Conservation (phyloP, 495 filamentous ascomycete species). For the Aspergillus nidulans region DNA sequence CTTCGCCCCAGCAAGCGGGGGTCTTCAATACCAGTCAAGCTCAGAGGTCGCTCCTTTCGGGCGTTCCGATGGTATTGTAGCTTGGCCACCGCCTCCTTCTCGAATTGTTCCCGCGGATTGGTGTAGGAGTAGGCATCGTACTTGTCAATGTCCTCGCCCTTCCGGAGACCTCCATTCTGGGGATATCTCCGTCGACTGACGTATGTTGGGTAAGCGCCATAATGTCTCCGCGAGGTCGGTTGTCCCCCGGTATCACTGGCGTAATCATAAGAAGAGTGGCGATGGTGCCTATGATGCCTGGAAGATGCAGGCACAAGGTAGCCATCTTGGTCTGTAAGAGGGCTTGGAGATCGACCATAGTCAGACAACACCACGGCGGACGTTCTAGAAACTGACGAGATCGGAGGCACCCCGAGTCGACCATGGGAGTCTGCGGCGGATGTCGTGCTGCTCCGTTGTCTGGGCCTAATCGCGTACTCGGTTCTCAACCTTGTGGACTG, state of each 20-base stretch:
- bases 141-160: slow-evolving; percentile 59
- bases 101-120: slow-evolving; percentile 61
- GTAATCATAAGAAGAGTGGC: slow-evolving; percentile 35
- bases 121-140: slow-evolving; percentile 66
- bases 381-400: slow-evolving; percentile 22
- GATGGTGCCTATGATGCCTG: slow-evolving; percentile 25
- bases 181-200: slow-evolving; percentile 26
- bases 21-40: slow-evolving; percentile 59
- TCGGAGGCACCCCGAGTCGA: slow-evolving; percentile 22
- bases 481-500: slow-evolving; percentile 35
- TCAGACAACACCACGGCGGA: slow-evolving; percentile 27
- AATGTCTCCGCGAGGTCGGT: slow-evolving; percentile 12
- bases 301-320: slow-evolving; percentile 28
- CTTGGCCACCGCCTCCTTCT: slow-evolving; percentile 56
- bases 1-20: slow-evolving; percentile 40
- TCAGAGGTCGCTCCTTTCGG: slow-evolving; percentile 55
- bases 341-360: slow-evolving; percentile 28
- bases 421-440: slow-evolving; percentile 27
- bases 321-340: slow-evolving; percentile 25
- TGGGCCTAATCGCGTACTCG: slow-evolving; percentile 39
- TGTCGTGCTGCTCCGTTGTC: slow-evolving; percentile 36
- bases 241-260: slow-evolving; percentile 36
- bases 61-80: slow-evolving; percentile 46
- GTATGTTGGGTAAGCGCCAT: slow-evolving; percentile 24
- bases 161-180: slow-evolving; percentile 28